Conservation (phyloP, 352 stramenopile species). For the Pythium folliculosum region DNA sequence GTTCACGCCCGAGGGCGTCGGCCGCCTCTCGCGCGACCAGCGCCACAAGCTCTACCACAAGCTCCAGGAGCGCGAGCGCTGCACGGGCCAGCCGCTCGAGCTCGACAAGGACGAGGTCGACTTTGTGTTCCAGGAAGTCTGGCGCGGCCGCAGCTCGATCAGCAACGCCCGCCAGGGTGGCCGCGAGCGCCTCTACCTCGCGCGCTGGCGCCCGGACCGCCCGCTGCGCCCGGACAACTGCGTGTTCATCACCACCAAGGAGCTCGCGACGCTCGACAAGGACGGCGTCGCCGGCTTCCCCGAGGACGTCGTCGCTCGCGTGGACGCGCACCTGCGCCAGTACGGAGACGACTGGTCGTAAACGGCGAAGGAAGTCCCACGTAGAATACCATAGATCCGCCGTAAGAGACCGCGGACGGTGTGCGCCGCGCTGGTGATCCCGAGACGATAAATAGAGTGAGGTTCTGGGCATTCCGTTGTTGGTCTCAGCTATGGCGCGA, state of each 20-base stretch:
- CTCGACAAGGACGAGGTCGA: constrained; percentile 88
- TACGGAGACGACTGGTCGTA: constrained; percentile 61
- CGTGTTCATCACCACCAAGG: constrained; percentile 85
- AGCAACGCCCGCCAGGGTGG: constrained; percentile 69
- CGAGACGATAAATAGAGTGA: background rate
- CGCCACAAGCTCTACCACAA: constrained; percentile 87
- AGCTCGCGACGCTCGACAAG: constrained; percentile 62
- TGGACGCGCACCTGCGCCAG: constrained; percentile 61
- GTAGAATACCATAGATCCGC: too few relatives aligned
- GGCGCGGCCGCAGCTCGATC: constrained; percentile 75
- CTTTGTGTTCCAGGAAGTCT: constrained; percentile 88
- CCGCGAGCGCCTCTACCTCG: constrained; percentile 76
- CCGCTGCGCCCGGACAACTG: constrained; percentile 83
- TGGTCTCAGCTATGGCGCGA: too few relatives aligned
- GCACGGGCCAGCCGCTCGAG: constrained; percentile 57
- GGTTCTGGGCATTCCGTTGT: background rate
- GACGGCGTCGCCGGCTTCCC: constrained; percentile 68
- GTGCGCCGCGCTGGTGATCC: background rate
- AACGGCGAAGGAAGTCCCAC: background rate
- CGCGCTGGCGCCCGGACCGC: constrained; percentile 76
- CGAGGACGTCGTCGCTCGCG: constrained; percentile 58
- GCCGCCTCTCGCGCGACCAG: constrained; percentile 76
- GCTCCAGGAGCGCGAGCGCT: constrained; percentile 74
- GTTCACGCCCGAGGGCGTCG: constrained; percentile 76
- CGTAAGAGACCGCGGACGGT: background rate